Conservation (phyloP, 2,329 filamentous ascomycete genomes). For the Alternaria sp. region DNA sequence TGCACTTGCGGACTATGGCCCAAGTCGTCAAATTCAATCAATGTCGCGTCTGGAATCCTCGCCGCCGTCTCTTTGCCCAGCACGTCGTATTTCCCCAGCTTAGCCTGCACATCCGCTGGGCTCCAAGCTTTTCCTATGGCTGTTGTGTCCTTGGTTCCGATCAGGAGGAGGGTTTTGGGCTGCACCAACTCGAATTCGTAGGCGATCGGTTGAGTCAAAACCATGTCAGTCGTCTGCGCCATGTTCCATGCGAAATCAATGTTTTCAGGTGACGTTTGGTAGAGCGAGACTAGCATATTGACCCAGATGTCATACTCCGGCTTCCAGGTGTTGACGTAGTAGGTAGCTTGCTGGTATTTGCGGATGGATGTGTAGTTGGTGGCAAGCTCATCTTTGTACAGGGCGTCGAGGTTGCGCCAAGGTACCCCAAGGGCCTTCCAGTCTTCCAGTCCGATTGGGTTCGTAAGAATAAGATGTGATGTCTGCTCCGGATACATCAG, state of each 20-base stretch:
- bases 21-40: conserved; percentile 59
- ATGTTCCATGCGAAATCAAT: conserved; percentile 56
- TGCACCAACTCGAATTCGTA: conserved; percentile 60
- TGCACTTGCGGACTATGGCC: conserved; percentile 65
- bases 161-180: conserved; percentile 58
- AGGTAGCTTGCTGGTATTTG: conserved; percentile 41
- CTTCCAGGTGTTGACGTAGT: conserved; percentile 54
- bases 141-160: conserved; percentile 63
- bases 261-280: conserved; percentile 54
- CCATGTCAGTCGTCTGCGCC: conserved; percentile 63
- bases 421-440: conserved; percentile 52
- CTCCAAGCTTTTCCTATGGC: conserved; percentile 64
- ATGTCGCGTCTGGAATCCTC: conserved; percentile 54
- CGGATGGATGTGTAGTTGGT: conserved; percentile 37
- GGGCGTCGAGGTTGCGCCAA: conserved; percentile 29
- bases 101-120: conserved; percentile 31
- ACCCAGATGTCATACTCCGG: conserved; percentile 63
- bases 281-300: conserved; percentile 63
- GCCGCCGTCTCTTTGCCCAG: conserved; percentile 58
- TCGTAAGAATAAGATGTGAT: conserved; percentile 58
- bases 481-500: conserved; percentile 60
- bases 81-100: conserved; percentile 60
- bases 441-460: conserved; percentile 64
- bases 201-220: conserved; percentile 62
- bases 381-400: conserved; percentile 28